phyloP scores from a whole-genome alignment of 441 rosid genomes.

The Gossypium schwendimanii region DNA sequence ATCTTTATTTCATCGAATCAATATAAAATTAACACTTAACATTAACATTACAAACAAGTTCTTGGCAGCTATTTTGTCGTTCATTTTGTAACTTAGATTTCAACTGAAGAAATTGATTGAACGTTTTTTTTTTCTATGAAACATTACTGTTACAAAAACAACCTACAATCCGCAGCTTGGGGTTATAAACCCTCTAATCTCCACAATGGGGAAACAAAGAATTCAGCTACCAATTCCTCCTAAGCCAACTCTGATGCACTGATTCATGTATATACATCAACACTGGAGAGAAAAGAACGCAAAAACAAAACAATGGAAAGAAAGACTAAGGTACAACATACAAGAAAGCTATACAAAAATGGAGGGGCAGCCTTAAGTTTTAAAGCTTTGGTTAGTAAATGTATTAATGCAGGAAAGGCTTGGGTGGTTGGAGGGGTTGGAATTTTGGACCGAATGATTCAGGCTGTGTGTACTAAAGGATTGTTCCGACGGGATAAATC shows the following conservation, averaged over 20 bases:
- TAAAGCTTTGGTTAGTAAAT: constrained; percentile 12
- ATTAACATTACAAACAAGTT: neutral
- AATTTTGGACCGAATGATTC: constrained; percentile 9
- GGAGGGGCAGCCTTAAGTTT: constrained; percentile 5
- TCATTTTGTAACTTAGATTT: neutral
- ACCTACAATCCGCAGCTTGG: neutral
- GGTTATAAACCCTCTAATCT: neutral
- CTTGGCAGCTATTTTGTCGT: neutral
- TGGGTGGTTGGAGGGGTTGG: constrained; percentile 6
- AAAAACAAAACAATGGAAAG: neutral
- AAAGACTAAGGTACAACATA: neutral
- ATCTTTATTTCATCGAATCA: neutral
- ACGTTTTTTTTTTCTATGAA: too few species aligned
- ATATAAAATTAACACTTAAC: neutral
- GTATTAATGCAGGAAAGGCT: constrained; percentile 9
- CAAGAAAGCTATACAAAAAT: constrained; percentile 23
- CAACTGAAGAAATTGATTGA: neutral
- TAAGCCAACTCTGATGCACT: neutral
- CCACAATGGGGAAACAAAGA: neutral
- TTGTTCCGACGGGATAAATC: constrained; percentile 13
- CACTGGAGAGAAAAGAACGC: neutral
- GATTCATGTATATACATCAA: neutral
- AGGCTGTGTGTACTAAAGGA: constrained; percentile 5
- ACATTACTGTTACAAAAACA: neutral
- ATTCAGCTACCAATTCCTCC: constrained; percentile 5